Evolutionary conservation across 2,329 filamentous ascomycete genomes (phyloP), one percentile per base, ranked within the genome.

Genomic region (Karstenula rhodostoma): DNA sequence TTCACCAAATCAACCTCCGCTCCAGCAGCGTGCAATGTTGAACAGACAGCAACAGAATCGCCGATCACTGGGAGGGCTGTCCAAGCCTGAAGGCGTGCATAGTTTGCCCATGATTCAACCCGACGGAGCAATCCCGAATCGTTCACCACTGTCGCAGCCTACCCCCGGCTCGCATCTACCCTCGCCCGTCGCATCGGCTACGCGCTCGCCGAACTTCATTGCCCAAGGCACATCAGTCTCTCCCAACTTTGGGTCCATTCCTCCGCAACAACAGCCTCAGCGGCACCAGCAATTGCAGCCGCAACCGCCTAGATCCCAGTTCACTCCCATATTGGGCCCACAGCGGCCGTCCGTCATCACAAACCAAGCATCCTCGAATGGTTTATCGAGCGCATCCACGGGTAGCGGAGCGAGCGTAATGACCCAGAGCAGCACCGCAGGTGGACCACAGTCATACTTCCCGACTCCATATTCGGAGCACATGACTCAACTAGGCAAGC

Each of bases 401-500:
- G 70, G 71, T 56, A 78, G 73, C 61, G 75, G 68, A 55, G 69
- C 68, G 58, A 78, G 73, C 63, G 74, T 66, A 61, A 75, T 76
- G 67, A 75, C 70, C 32, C 73, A 76, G 40, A 75, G 71, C 64
- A 77, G 73, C 56, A 69, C 69, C 40, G 68, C 62, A 47, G 69
- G 66, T 50, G 76, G 72, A 46, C 77, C 84, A 43, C 80, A 82
- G 19, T 78, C 80, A 56, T 96, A 90, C 80, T 97, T 96, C 76
- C 89, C 91, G 52, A 90, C 92, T 59, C 90, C 92, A 19, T 97
- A 96, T 80, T 93, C 96, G 75, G 95, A 91, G 78, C 94, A 97
- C 78, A 94, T 96, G 80, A 92, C 96, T 79, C 93, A 97, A 84
- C 88, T 98, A 79, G 94, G 94, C 91, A 93, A 91, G 93, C 84